Conservation (phyloP, 805 yeast genomes). For the Blastobotrys terrestris region DNA sequence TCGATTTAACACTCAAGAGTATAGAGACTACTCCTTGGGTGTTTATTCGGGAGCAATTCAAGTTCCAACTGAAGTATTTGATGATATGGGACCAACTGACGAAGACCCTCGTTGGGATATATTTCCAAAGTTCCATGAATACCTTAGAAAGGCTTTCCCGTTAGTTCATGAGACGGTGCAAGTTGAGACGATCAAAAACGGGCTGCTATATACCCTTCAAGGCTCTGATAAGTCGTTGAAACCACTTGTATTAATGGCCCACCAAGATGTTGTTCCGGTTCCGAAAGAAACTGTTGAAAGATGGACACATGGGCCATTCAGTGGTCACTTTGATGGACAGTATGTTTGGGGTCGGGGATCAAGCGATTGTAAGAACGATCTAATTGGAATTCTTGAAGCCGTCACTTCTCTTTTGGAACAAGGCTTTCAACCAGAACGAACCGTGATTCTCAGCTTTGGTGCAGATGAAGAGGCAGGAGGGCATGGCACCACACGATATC, state of each 20-base stretch:
- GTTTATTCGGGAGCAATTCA: slow-evolving; percentile 49
- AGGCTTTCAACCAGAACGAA: slow-evolving; percentile 53
- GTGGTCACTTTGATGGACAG: slow-evolving; percentile 61
- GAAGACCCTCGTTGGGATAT: slow-evolving; percentile 44
- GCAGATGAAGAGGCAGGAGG: slow-evolving; percentile 79
- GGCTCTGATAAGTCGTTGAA: slow-evolving; percentile 48
- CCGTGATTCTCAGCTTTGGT: slow-evolving; percentile 61
- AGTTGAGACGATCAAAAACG: slow-evolving; percentile 54
- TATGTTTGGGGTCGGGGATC: slow-evolving; percentile 73
- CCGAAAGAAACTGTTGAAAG: slow-evolving; percentile 45
- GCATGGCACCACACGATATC: slow-evolving; percentile 48
- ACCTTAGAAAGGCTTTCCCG: slow-evolving; percentile 51
- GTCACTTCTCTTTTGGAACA: slow-evolving; percentile 48
- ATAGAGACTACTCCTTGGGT: slow-evolving; percentile 12
- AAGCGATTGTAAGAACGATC: slow-evolving; percentile 64
- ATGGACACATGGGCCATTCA: slow-evolving; percentile 66
- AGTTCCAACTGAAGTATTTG: slow-evolving; percentile 59
- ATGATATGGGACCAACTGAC: slow-evolving; percentile 40
- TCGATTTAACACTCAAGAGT: slow-evolving; percentile 14
- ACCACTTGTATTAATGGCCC: slow-evolving; percentile 68
- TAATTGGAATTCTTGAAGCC: slow-evolving; percentile 62
- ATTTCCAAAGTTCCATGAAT: slow-evolving; percentile 46
- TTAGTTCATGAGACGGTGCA: slow-evolving; percentile 41
- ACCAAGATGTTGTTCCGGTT: slow-evolving; percentile 78
- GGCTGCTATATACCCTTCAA: slow-evolving; percentile 56